Conservation (phyloP, 164 flowering plant genomes). For the Protea cynaroides region DNA sequence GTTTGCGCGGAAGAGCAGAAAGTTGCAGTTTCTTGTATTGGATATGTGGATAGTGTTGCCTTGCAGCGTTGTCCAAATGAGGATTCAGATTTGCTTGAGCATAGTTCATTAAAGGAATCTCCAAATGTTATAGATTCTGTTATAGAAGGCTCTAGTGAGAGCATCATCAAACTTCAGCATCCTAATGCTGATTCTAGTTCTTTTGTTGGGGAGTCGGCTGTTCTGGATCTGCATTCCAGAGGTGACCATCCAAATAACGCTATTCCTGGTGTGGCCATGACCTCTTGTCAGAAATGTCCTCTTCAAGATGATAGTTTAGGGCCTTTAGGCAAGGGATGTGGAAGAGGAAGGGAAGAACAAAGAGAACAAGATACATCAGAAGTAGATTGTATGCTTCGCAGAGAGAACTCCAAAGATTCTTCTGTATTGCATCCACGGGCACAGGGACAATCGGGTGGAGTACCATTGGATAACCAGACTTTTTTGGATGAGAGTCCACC, state of each 20-base stretch:
- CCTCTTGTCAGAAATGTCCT: not conserved
- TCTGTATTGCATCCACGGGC: not conserved
- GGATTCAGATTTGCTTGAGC: not conserved
- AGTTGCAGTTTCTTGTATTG: not conserved
- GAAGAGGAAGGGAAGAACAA: conserved; percentile 3
- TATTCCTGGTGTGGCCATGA: conserved; percentile 1
- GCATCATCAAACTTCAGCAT: conserved; percentile 6
- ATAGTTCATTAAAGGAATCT: not conserved
- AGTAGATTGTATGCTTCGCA: conserved; percentile 3
- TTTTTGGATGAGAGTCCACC: conserved; percentile 11
- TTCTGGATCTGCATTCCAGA: not conserved
- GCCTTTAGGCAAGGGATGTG: conserved; percentile 7
- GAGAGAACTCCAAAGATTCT: conserved; percentile 10
- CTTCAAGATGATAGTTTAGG: not conserved
- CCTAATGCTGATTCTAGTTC: conserved; percentile 11
- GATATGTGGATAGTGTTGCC: conserved; percentile 1
- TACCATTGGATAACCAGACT: conserved; percentile 16
- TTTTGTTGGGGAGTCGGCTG: conserved; percentile 7
- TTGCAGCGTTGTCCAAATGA: conserved; percentile 11
- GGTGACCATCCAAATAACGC: conserved; percentile 12
- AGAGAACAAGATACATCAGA: conserved; percentile 5
- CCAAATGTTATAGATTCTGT: not conserved
- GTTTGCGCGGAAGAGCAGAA: conserved; percentile 14
- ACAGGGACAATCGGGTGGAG: not conserved
- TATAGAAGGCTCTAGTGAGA: not conserved